Evolutionary conservation across 371 early-diverging fungal species (phyloP).

Genomic region (Smittium mucronatum): DNA sequence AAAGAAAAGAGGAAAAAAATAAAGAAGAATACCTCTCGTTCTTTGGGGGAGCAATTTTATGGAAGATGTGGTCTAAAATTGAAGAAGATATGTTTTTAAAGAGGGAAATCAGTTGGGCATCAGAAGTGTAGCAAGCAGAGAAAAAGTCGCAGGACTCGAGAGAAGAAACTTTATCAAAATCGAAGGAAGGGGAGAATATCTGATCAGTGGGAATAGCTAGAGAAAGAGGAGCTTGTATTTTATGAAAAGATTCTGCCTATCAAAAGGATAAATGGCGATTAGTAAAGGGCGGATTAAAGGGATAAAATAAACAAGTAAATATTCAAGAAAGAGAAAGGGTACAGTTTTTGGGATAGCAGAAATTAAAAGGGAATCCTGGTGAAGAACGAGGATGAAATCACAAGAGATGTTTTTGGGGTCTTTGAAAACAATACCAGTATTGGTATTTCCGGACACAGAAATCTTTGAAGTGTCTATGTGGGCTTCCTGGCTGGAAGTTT

Average conservation of each 20-base stretch:
- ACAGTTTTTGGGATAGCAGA: neutral
- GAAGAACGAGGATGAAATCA: neutral
- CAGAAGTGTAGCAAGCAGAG: neutral
- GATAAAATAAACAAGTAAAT: neutral
- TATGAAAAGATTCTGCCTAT: neutral
- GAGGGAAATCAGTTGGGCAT: neutral
- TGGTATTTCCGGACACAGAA: neutral
- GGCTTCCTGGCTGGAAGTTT: neutral
- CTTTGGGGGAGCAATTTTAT: neutral
- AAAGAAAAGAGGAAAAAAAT: neutral
- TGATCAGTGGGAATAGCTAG: neutral
- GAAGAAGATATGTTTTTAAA: neutral
- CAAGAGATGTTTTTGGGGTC: neutral
- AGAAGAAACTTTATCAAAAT: neutral
- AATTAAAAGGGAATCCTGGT: neutral
- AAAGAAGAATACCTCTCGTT: neutral
- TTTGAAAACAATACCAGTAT: neutral
- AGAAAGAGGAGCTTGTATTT: neutral
- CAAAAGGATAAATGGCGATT: neutral
- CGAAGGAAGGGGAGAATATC: neutral
- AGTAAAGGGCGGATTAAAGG: neutral
- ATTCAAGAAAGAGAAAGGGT: neutral
- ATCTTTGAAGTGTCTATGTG: neutral
- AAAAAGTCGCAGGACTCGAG: neutral
- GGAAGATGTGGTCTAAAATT: neutral